A percentile compares a stretch with the other conserved stretches of the same genome.
These are phyloP conservation scores for Talaromyces sp. DNA, from an alignment of 2,329 filamentous ascomycete species.

Conservation along the genomic window DNA sequence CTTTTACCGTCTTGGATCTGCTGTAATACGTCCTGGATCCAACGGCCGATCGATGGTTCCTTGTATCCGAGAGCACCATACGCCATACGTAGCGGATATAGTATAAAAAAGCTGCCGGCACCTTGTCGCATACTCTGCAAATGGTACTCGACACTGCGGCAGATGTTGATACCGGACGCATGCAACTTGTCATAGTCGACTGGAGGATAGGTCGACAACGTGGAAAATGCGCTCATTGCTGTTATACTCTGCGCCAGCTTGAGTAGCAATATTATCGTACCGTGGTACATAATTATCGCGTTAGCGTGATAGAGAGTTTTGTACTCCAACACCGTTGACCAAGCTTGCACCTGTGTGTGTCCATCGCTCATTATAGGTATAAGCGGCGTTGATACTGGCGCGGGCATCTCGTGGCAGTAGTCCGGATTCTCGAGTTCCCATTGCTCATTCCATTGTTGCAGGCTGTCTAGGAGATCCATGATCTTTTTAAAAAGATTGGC, in stretches of 20 bases:
- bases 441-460: slow-evolving; percentile 9
- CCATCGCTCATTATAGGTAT: background rate
- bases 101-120: slow-evolving; percentile 11
- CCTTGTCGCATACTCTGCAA: slow-evolving; percentile 15
- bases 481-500: background rate
- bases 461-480: background rate
- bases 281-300: background rate
- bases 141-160: slow-evolving; percentile 15
- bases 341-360: background rate
- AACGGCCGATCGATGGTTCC: background rate
- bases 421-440: slow-evolving; percentile 10
- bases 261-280: slow-evolving; percentile 1
- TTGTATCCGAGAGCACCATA: background rate
- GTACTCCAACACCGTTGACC: slow-evolving; percentile 14
- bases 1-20: slow-evolving; percentile 7
- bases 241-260: background rate
- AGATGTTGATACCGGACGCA: slow-evolving; percentile 3
- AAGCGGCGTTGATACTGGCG: background rate
- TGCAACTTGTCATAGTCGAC: background rate
- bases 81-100: slow-evolving; percentile 14
- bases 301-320: slow-evolving; percentile 9
- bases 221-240: background rate
- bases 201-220: background rate
- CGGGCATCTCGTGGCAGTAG: background rate
- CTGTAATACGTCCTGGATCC: slow-evolving; percentile 7